Evolutionary conservation across 139 green algal species (phyloP).

Genomic region (Chlamydomonas sp.): DNA sequence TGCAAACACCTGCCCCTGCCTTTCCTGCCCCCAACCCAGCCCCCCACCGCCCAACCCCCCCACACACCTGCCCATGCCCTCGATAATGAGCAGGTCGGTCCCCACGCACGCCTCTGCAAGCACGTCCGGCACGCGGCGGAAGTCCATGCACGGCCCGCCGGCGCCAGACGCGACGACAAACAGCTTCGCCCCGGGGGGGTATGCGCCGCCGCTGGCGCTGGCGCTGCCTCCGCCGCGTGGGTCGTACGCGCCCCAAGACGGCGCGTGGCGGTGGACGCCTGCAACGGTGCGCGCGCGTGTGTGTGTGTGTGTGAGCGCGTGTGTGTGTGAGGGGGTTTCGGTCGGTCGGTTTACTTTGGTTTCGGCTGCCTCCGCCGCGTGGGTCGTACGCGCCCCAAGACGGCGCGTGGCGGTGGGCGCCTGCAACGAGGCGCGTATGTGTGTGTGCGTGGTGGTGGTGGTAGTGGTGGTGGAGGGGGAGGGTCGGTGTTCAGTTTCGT

Average conservation of each 20-base stretch:
- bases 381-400: too few relatives aligned
- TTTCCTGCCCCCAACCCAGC: not conserved
- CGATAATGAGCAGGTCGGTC: constrained; percentile 91
- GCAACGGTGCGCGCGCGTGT: too few relatives aligned
- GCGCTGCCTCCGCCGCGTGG: not conserved
- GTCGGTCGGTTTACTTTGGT: not conserved
- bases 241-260: too few relatives aligned
- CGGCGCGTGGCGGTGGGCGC: too few relatives aligned
- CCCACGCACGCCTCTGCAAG: constrained; percentile 57
- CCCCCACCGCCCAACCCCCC: too few relatives aligned
- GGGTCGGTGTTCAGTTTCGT: not conserved
- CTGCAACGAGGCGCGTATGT: too few relatives aligned
- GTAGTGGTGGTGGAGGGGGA: not conserved
- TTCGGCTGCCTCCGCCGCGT: too few relatives aligned
- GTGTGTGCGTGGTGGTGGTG: not conserved
- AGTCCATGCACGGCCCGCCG: constrained; percentile 81
- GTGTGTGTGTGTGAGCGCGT: too few relatives aligned
- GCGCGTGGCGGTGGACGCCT: too few relatives aligned
- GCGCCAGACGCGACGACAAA: constrained; percentile 77
- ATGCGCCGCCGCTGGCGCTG: too few relatives aligned
- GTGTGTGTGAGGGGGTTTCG: too few relatives aligned
- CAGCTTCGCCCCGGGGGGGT: constrained; percentile 54
- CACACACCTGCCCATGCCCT: constrained; percentile 79
- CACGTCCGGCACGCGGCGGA: constrained; percentile 3
- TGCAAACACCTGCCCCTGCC: not conserved